Evolutionary conservation across 2,329 filamentous ascomycete species (phyloP).

Genomic region (Coniochaeta sp.): DNA sequence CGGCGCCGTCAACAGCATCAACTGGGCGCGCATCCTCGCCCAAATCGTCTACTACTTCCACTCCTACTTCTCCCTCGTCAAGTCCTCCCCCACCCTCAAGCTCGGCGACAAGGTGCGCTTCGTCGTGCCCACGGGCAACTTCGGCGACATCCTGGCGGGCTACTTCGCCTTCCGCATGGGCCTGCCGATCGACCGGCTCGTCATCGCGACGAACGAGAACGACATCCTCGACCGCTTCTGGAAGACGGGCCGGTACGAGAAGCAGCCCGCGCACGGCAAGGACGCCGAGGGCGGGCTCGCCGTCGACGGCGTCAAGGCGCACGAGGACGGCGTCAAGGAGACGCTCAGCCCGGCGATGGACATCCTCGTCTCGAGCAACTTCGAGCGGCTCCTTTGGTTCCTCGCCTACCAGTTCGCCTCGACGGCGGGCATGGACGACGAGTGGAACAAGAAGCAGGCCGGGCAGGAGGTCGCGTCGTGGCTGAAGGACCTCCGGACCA

Average conservation of each 20-base stretch:
- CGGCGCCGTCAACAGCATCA: conserved; percentile 93
- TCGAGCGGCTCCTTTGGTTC: conserved; percentile 93
- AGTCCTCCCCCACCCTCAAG: conserved; percentile 52
- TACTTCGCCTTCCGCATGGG: conserved; percentile 64
- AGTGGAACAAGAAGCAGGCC: conserved; percentile 60
- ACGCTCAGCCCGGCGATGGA: conserved; percentile 96
- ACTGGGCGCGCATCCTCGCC: conserved; percentile 89
- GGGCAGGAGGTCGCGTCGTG: conserved; percentile 72
- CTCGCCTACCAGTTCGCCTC: conserved; percentile 67
- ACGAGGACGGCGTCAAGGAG: conserved; percentile 74
- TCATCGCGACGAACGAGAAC: conserved; percentile 95
- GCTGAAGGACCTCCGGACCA: conserved; percentile 72
- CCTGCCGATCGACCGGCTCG: conserved; percentile 76
- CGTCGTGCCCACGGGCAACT: conserved; percentile 92
- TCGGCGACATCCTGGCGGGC: conserved; percentile 87
- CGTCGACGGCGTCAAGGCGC: conserved; percentile 54
- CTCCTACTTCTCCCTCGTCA: conserved; percentile 77
- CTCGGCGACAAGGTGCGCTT: conserved; percentile 68
- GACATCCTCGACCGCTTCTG: conserved; percentile 96
- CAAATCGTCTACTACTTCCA: conserved; percentile 98
- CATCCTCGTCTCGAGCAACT: conserved; percentile 92
- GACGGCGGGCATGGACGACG: conserved; percentile 52
- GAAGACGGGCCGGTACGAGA: conserved; percentile 84
- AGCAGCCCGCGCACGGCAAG: conserved; percentile 57
- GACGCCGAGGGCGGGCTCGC: conserved; percentile 58